A percentile compares a stretch with the other conserved stretches of the same genome.
Conservation (phyloP, 2,329 filamentous ascomycete species). For the Trichoderma cornu-damae region DNA sequence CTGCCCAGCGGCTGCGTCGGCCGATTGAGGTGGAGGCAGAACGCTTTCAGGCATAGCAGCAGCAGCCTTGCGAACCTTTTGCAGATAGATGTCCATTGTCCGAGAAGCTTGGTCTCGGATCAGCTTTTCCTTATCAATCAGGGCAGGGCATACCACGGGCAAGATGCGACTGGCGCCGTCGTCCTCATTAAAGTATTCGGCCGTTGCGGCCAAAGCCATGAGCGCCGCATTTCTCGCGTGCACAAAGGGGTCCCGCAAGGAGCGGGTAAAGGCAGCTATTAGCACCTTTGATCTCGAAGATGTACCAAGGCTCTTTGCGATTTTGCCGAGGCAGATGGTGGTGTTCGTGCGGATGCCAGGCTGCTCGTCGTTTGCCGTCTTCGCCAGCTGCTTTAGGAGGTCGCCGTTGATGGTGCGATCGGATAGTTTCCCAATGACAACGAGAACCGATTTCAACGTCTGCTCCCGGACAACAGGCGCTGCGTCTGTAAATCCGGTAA, state of each 20-base stretch:
- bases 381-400: constrained; percentile 81
- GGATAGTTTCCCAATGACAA: constrained; percentile 81
- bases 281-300: constrained; percentile 83
- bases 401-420: constrained; percentile 93
- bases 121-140: constrained; percentile 94
- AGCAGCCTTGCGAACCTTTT: constrained; percentile 74
- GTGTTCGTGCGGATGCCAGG: constrained; percentile 97
- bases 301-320: constrained; percentile 78
- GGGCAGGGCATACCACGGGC: constrained; percentile 73
- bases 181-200: constrained; percentile 81
- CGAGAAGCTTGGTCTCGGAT: constrained; percentile 89
- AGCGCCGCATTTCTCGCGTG: constrained; percentile 88
- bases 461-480: constrained; percentile 91
- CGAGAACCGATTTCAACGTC: constrained; percentile 88
- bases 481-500: constrained; percentile 90
- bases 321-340: constrained; percentile 94
- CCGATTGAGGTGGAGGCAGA: constrained; percentile 59
- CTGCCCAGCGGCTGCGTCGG: constrained; percentile 54
- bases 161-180: constrained; percentile 81
- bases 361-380: constrained; percentile 95
- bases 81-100: constrained; percentile 79
- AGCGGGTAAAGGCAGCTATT: constrained; percentile 84
- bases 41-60: constrained; percentile 73
- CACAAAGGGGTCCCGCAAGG: constrained; percentile 87
- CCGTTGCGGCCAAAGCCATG: constrained; percentile 77